Evolutionary conservation across 306 rosid genomes (phyloP).

Genomic region (Senna siamea): DNA sequence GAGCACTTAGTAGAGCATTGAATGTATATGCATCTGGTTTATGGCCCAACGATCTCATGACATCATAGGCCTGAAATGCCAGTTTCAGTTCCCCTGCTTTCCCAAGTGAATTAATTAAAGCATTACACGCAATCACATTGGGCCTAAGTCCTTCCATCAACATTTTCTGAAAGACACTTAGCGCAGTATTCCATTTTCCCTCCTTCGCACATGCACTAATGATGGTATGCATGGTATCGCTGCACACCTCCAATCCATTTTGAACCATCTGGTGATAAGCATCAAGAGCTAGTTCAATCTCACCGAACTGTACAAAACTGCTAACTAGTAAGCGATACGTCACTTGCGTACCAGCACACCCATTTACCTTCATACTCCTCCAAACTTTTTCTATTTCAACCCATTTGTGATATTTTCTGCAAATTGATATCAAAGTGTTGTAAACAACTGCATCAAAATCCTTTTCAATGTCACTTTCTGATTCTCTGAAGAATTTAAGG

Average conservation of each 20-base stretch:
- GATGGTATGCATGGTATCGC: constrained; percentile 66
- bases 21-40: constrained; percentile 79
- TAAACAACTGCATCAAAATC: constrained; percentile 71
- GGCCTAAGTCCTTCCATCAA: constrained; percentile 61
- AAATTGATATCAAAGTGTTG: constrained; percentile 82
- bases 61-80: constrained; percentile 59
- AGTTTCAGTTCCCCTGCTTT: constrained; percentile 69
- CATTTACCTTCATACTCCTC: constrained; percentile 69
- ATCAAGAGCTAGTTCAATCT: constrained; percentile 76
- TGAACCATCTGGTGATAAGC: constrained; percentile 79
- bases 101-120: constrained; percentile 75
- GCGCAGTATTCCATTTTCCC: constrained; percentile 76
- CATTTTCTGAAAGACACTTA: constrained; percentile 61
- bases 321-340: constrained; percentile 71
- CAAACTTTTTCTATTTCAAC: constrained; percentile 76
- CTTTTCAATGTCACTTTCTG: constrained; percentile 51
- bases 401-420: constrained; percentile 70
- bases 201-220: constrained; percentile 73
- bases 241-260: constrained; percentile 61
- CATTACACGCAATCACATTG: constrained; percentile 68
- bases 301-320: constrained; percentile 63
- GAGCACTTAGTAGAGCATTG: constrained; percentile 68
- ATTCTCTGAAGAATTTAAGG: constrained; percentile 54
- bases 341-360: constrained; percentile 51
- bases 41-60: constrained; percentile 62